phyloP scores from a whole-genome alignment of 108 stramenopile species.

The Nitzschia sp. region DNA sequence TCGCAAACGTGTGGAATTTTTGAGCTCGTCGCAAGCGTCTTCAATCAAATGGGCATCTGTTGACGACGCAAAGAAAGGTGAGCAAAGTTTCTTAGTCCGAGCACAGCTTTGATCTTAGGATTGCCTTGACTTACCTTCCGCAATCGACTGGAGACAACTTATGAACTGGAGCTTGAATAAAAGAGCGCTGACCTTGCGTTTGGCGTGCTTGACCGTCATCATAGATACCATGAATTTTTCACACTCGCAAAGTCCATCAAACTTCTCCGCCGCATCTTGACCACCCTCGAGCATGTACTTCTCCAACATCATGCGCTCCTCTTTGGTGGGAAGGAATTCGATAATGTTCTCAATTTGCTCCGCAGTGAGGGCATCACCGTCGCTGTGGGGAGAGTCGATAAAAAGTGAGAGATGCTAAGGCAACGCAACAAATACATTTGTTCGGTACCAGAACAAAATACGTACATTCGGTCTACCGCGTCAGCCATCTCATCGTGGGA shows the following conservation, averaged over 20 bases:
- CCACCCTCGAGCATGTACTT: constrained; percentile 77
- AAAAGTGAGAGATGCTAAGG: not conserved
- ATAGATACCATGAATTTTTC: constrained; percentile 91
- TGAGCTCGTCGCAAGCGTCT: constrained; percentile 85
- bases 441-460: not conserved
- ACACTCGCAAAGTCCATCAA: constrained; percentile 82
- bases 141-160: constrained; percentile 69
- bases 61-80: not conserved
- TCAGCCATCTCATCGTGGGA: constrained; percentile 85
- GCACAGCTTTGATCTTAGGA: no score
- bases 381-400: constrained; percentile 16
- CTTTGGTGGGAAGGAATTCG: constrained; percentile 84
- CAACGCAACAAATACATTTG: constrained; percentile 2
- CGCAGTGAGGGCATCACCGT: constrained; percentile 68
- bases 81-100: no score
- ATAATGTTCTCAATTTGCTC: constrained; percentile 86
- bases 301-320: constrained; percentile 73
- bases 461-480: constrained; percentile 69
- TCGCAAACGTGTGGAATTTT: constrained; percentile 71
- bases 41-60: constrained; percentile 60
- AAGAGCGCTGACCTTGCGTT: constrained; percentile 79
- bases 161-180: constrained; percentile 88
- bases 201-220: constrained; percentile 90
- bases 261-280: constrained; percentile 68
- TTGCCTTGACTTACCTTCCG: constrained; percentile 55